Base-by-base conservation (phyloP, 106 monocot species). In the Dactylorhiza incarnata region DNA sequence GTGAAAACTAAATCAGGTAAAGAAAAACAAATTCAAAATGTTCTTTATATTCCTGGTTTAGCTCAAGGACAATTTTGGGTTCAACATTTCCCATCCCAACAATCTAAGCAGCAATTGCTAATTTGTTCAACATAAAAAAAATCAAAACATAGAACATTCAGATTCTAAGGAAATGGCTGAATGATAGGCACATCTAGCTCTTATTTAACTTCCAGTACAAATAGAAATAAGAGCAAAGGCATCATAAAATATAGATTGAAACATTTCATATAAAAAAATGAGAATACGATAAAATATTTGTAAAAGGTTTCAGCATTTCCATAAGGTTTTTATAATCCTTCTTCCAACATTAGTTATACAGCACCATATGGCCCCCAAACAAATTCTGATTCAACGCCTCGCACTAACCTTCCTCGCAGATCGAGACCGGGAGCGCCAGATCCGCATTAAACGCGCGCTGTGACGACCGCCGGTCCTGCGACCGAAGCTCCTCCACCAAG, bases 401-500 rank as follows among this genome's bases (percentile, higher is more conserved):
- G 45, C 69, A 43, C 45, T 16, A 69, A 72, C 72, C 72, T 44
- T 15, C 47, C 23, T 22, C 22, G 12, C 23, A n/a, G 22, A 20
- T 49, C 72, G 8, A 7, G 22, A 72, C 48, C 48, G 5, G 49
- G 9, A 48, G 20, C 0, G 19, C 22, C 19, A 72, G 10, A n/a
- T 49, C 47, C 19, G 23, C 48, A 48, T 72, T 11, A 72, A 8
- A 23, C 72, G 20, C 72, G 72, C 22, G 23, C 48, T 45, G 45
- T 55, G 8, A 12, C 37, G 11, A 68, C 70, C 13, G 73, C 75
- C 7, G 83, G 44, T 5, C 50, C 59, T 66, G 48, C 29, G 70
- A 50, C 6, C 68, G 50, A 49, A 0, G 77, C 55, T 16, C 76
- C 65, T 9, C 80, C 80, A n/a, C 84, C 84, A 26, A 84, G 78